Conservation (phyloP, 768 basidiomycete species). For the Boletus barrowsii region DNA sequence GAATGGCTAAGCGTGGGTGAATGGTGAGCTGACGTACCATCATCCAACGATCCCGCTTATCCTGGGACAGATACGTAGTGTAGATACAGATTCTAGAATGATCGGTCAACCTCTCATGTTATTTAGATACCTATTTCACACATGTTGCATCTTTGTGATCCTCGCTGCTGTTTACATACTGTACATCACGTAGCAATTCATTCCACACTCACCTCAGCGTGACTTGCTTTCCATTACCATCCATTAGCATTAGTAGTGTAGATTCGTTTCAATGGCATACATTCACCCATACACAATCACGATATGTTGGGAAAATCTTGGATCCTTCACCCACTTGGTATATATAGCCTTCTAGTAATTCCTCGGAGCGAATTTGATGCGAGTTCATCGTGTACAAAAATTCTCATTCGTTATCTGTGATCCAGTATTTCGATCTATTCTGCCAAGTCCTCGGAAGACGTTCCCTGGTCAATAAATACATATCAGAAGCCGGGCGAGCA, state of each 20-base stretch:
- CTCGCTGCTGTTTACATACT: not conserved
- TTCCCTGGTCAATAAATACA: not conserved
- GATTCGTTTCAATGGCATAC: too few relatives aligned
- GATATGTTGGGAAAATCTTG: too few relatives aligned
- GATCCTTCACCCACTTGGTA: too few relatives aligned
- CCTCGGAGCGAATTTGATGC: too few relatives aligned
- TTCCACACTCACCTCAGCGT: not conserved
- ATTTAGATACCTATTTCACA: not conserved
- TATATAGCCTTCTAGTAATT: too few relatives aligned
- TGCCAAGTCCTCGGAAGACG: not conserved
- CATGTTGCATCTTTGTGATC: slow-evolving; percentile 7
- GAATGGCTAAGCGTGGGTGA: slow-evolving; percentile 25
- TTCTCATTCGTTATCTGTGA: not conserved
- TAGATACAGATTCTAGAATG: slow-evolving; percentile 8
- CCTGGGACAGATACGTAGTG: slow-evolving; percentile 8
- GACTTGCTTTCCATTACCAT: not conserved
- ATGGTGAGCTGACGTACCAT: slow-evolving; percentile 25
- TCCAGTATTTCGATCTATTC: not conserved
- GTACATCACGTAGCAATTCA: not conserved
- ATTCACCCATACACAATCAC: too few relatives aligned
- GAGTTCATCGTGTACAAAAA: not conserved
- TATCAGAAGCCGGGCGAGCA: not conserved
- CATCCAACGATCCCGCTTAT: not conserved
- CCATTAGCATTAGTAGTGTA: too few relatives aligned
- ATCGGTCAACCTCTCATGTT: not conserved